phyloP scores from a whole-genome alignment of 352 stramenopile species.

The Phytophthora aleatoria region DNA sequence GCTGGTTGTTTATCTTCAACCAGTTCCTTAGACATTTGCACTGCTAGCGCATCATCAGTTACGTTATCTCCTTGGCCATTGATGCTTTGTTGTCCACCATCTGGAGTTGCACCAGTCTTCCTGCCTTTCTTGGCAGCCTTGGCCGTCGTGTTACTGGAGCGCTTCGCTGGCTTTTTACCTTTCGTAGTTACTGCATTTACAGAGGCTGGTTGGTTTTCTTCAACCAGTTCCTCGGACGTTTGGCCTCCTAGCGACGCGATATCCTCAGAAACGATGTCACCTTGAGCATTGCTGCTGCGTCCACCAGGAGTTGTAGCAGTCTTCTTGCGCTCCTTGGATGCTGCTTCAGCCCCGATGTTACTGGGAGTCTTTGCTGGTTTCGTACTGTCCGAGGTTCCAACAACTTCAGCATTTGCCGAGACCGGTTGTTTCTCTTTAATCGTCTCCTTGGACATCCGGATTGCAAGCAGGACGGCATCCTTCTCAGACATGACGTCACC shows the following conservation, averaged over 20 bases:
- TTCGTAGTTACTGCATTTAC: neutral
- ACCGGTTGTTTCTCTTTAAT: slow-evolving; percentile 1
- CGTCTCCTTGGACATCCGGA: slow-evolving; percentile 30
- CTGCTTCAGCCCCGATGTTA: neutral
- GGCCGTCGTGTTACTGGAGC: neutral
- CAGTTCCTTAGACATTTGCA: neutral
- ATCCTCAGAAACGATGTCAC: slow-evolving; percentile 33
- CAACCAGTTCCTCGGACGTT: slow-evolving; percentile 15
- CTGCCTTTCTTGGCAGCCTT: neutral
- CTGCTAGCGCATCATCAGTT: neutral
- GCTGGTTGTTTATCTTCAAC: neutral
- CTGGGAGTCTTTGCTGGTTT: neutral
- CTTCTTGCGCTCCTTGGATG: neutral
- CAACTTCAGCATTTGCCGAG: neutral
- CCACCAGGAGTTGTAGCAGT: slow-evolving; percentile 2
- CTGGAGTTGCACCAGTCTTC: neutral
- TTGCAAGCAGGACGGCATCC: slow-evolving; percentile 39
- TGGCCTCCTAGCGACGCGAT: slow-evolving; percentile 29
- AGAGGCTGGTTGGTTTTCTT: neutral
- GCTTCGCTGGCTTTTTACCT: no score
- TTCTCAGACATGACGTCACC: slow-evolving; percentile 35
- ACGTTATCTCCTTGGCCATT: neutral
- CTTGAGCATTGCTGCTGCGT: slow-evolving; percentile 16
- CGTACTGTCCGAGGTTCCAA: neutral
- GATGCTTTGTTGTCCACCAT: neutral